phyloP scores from a whole-genome alignment of 2,329 filamentous ascomycete species.

The Fusarium begoniae region DNA sequence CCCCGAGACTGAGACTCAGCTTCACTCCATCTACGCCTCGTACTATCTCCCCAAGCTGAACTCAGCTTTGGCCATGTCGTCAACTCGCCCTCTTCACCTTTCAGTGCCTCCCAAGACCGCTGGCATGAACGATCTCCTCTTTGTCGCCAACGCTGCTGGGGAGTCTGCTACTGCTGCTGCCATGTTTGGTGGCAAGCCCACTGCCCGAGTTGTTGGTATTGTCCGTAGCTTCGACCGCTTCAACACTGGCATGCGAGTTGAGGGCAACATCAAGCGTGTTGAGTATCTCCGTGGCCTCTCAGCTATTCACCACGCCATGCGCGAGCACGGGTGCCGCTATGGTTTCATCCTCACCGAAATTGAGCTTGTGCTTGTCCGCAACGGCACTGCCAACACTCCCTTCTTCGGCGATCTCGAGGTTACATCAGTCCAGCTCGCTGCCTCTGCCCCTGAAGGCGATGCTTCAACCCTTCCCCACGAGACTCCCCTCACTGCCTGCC shows the following conservation, averaged over 20 bases:
- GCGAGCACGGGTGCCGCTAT: constrained; percentile 91
- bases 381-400: constrained; percentile 75
- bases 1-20: constrained; percentile 80
- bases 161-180: constrained; percentile 65
- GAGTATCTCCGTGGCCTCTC: constrained; percentile 88
- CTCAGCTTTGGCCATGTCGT: constrained; percentile 80
- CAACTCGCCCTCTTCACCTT: constrained; percentile 69
- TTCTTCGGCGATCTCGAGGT: constrained; percentile 92
- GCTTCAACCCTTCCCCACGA: constrained; percentile 47
- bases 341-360: constrained; percentile 98
- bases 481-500: constrained; percentile 71
- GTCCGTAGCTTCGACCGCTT: constrained; percentile 92
- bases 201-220: constrained; percentile 77
- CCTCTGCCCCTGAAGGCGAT: constrained; percentile 45
- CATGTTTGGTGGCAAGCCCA: constrained; percentile 59
- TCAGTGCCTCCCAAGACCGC: constrained; percentile 52
- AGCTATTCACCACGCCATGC: constrained; percentile 90
- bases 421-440: constrained; percentile 66
- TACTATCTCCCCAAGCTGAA: constrained; percentile 91
- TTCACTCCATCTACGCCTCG: constrained; percentile 78
- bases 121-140: constrained; percentile 64
- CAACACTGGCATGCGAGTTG: constrained; percentile 93
- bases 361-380: constrained; percentile 89
- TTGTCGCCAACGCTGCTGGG: constrained; percentile 70
- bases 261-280: constrained; percentile 84